These are phyloP conservation scores for Coniosporium apollinis DNA, from an alignment of 495 filamentous ascomycete species.

Conservation along the genomic window DNA sequence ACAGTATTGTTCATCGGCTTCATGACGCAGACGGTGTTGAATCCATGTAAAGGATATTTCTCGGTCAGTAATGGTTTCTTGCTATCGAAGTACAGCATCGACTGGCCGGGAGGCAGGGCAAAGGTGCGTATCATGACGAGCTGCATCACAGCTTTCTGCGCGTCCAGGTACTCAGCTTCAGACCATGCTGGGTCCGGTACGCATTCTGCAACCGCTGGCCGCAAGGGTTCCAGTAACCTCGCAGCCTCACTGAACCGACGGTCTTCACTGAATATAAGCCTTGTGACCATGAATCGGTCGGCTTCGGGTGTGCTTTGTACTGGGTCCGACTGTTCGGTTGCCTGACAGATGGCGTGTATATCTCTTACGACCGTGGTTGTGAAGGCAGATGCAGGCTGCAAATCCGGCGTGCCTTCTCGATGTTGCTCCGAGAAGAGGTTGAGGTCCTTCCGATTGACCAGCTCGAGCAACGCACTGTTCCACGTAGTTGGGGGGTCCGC, in stretches of 20 bases:
- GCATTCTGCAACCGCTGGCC: slow-evolving; percentile 58
- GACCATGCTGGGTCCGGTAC: slow-evolving; percentile 60
- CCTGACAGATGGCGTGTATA: slow-evolving; percentile 1
- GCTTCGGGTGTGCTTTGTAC: slow-evolving; percentile 54
- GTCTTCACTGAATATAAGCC: slow-evolving; percentile 79
- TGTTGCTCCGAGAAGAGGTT: slow-evolving; percentile 8
- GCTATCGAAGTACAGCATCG: slow-evolving; percentile 68
- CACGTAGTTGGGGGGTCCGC: slow-evolving; percentile 62
- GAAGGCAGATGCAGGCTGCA: no score
- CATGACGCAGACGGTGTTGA: slow-evolving; percentile 76
- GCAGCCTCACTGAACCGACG: slow-evolving; percentile 69
- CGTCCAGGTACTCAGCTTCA: slow-evolving; percentile 75
- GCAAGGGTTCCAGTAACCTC: slow-evolving; percentile 59
- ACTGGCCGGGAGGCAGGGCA: slow-evolving; percentile 70
- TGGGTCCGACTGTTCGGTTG: slow-evolving; percentile 26
- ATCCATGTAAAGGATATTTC: slow-evolving; percentile 69
- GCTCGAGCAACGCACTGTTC: slow-evolving; percentile 46
- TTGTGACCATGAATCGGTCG: slow-evolving; percentile 64
- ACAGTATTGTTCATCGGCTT: slow-evolving; percentile 81
- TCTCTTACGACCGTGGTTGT: not conserved
- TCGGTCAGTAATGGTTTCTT: slow-evolving; percentile 77
- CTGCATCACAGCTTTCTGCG: slow-evolving; percentile 79
- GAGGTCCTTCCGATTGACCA: slow-evolving; percentile 73
- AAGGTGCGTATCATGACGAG: slow-evolving; percentile 72
- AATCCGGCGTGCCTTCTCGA: no score